Percentiles rank a stretch among this genome's conserved stretches.
These are phyloP conservation scores for Aurinia saxatilis DNA, from an alignment of 345 rosid genomes.

Conservation along the genomic window DNA sequence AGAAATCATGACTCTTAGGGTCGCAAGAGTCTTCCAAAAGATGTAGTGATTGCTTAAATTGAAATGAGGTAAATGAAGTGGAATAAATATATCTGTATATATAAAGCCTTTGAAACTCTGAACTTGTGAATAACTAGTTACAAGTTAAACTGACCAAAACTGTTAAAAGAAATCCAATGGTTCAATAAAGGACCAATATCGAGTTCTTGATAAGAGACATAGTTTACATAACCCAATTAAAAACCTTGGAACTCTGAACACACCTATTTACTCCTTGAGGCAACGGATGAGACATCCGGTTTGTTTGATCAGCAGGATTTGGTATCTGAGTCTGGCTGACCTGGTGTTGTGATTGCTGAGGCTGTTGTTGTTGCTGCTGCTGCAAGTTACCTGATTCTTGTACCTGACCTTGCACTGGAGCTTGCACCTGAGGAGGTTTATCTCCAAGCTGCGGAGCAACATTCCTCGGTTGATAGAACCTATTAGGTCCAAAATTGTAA, in stretches of 20 bases:
- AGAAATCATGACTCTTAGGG: not conserved
- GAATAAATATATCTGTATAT: not conserved
- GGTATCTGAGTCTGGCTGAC: slow-evolving; percentile 56
- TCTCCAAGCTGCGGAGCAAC: slow-evolving; percentile 55
- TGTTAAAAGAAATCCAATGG: slow-evolving; percentile 26
- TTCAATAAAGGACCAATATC: slow-evolving; percentile 20
- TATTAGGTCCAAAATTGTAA: slow-evolving; percentile 54
- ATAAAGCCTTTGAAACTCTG: slow-evolving; percentile 2
- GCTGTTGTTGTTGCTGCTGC: slow-evolving; percentile 51
- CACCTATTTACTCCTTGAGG: slow-evolving; percentile 99
- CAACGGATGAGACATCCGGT: slow-evolving; percentile 68
- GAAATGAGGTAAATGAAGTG: not conserved
- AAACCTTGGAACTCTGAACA: slow-evolving; percentile 84
- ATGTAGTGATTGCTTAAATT: too few species aligned
- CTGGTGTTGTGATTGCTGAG: slow-evolving; percentile 67
- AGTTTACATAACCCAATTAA: slow-evolving; percentile 57
- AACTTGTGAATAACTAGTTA: slow-evolving; percentile 30
- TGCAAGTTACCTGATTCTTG: slow-evolving; percentile 36
- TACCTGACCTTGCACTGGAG: slow-evolving; percentile 48
- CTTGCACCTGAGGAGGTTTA: slow-evolving; percentile 60
- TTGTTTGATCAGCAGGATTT: slow-evolving; percentile 58
- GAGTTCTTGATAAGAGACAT: slow-evolving; percentile 37
- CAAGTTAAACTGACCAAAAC: slow-evolving; percentile 26
- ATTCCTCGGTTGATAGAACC: slow-evolving; percentile 64
- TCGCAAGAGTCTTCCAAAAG: not conserved